A percentile compares a stretch with the other conserved stretches of the same genome.
Evolutionary conservation across 1,139 yeast genomes (phyloP).

Genomic region (Groenewaldozyma sp.): DNA sequence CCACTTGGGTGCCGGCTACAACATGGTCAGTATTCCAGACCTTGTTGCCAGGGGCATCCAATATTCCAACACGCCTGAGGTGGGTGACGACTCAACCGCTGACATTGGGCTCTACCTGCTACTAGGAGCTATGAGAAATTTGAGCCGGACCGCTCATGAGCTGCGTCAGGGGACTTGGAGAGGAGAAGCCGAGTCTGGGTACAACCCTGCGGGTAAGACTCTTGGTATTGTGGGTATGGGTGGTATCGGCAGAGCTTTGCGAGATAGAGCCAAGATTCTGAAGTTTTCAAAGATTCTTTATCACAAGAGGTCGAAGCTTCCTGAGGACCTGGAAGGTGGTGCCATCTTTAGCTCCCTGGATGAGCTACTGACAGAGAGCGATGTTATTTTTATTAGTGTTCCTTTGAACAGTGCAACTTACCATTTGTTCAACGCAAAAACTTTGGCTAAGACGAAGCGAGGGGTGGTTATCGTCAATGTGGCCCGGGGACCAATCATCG

Average conservation of each 20-base stretch:
- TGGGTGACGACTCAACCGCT: constrained; percentile 71
- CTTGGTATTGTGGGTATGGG: constrained; percentile 75
- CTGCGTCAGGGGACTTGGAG: constrained; percentile 33
- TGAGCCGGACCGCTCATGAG: constrained; percentile 32
- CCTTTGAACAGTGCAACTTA: constrained; percentile 47
- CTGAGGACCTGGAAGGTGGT: constrained; percentile 42
- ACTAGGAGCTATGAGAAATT: constrained; percentile 54
- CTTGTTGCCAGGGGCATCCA: constrained; percentile 45
- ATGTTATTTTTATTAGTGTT: constrained; percentile 51
- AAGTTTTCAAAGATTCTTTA: constrained; percentile 54
- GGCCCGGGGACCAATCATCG: constrained; percentile 68
- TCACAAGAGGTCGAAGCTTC: constrained; percentile 47
- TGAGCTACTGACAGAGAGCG: constrained; percentile 45
- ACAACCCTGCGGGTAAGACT: constrained; percentile 52
- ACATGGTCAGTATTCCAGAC: constrained; percentile 43
- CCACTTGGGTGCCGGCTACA: constrained; percentile 94
- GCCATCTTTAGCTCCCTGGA: constrained; percentile 48
- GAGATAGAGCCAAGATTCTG: constrained; percentile 55
- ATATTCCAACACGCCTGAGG: constrained; percentile 57
- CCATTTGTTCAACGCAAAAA: constrained; percentile 47
- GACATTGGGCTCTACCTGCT: constrained; percentile 56
- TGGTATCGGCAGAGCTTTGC: constrained; percentile 69
- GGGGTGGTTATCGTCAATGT: constrained; percentile 65
- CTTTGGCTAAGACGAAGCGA: constrained; percentile 48
- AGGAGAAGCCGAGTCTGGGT: constrained; percentile 18